Conservation (phyloP, 2,329 filamentous ascomycete species). For the Gnomoniopsis smithogilvyi region DNA sequence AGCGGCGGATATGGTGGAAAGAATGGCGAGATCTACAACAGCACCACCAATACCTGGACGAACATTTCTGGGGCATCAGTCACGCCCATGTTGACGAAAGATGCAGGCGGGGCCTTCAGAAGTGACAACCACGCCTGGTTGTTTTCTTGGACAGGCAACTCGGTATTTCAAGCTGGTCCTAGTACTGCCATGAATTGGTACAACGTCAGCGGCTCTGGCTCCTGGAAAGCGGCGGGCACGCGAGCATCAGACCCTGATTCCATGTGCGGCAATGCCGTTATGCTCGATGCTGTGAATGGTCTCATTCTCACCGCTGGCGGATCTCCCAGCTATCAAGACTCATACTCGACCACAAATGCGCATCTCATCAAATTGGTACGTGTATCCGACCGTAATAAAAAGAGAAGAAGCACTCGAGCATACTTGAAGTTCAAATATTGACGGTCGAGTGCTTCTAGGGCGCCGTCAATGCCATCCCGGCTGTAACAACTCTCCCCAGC, state of each 20-base stretch:
- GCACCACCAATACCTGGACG: conserved; percentile 43
- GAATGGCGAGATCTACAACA: conserved; percentile 54
- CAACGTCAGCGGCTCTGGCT: conserved; percentile 39
- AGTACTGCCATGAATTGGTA: conserved; percentile 57
- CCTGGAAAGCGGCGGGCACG: conserved; percentile 36
- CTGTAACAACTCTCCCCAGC: conserved; percentile 23
- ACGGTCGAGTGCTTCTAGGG: conserved; percentile 21
- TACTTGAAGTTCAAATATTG: not conserved
- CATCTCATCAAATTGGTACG: conserved; percentile 17
- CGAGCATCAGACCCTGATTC: conserved; percentile 39
- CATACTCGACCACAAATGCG: conserved; percentile 39
- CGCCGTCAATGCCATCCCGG: not conserved
- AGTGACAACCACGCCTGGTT: conserved; percentile 54
- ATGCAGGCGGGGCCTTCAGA: conserved; percentile 38
- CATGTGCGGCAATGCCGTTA: conserved; percentile 54
- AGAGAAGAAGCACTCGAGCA: not conserved
- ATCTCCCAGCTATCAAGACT: conserved; percentile 40
- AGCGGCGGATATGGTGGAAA: conserved; percentile 47
- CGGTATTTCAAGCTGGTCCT: conserved; percentile 52
- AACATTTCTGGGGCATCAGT: conserved; percentile 39
- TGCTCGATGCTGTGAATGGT: conserved; percentile 57
- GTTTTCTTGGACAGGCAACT: conserved; percentile 42
- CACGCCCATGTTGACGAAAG: conserved; percentile 47
- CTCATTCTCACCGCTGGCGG: conserved; percentile 55
- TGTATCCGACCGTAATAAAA: not conserved